Evolutionary conservation across 2,329 filamentous ascomycete genomes (phyloP).

Genomic region (Ascochyta fabae): DNA sequence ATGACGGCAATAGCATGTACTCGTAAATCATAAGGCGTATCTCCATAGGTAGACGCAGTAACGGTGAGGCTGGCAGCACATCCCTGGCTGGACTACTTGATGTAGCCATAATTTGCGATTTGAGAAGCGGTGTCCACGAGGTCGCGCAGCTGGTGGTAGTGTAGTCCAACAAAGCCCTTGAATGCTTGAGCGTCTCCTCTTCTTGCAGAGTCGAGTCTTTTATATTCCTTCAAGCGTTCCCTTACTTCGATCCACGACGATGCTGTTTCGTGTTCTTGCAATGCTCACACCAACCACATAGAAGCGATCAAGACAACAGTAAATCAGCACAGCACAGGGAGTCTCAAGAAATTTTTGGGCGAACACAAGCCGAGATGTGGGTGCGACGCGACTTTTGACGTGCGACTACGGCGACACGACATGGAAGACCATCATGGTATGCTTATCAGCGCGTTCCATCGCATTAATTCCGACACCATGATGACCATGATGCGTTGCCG

Average conservation of each 20-base stretch:
- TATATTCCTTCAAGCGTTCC: conserved; percentile 6
- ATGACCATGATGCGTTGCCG: conserved; percentile 27
- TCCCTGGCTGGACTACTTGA: conserved; percentile 1
- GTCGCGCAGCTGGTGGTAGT: not conserved
- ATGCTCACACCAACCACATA: conserved; percentile 10
- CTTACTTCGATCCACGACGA: conserved; percentile 11
- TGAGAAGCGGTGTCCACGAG: conserved; percentile 1
- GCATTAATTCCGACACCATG: conserved; percentile 27
- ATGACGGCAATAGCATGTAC: conserved; percentile 51
- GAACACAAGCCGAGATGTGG: conserved; percentile 10
- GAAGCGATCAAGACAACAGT: conserved; percentile 8
- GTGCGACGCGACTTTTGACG: conserved; percentile 14
- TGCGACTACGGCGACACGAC: conserved; percentile 7
- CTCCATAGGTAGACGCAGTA: conserved; percentile 55
- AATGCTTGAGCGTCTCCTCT: not conserved
- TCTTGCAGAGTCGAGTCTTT: not conserved
- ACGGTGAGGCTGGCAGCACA: conserved; percentile 33
- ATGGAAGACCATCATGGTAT: conserved; percentile 25
- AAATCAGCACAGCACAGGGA: conserved; percentile 5
- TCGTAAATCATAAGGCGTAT: conserved; percentile 57
- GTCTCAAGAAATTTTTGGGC: conserved; percentile 10
- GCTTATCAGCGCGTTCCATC: conserved; percentile 20
- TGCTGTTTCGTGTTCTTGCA: conserved; percentile 3
- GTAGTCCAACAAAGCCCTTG: not conserved
- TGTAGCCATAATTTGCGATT: conserved; percentile 3